These are phyloP conservation scores for Casuarina equisetifolia DNA, from an alignment of 306 rosid species.

Conservation along the genomic window DNA sequence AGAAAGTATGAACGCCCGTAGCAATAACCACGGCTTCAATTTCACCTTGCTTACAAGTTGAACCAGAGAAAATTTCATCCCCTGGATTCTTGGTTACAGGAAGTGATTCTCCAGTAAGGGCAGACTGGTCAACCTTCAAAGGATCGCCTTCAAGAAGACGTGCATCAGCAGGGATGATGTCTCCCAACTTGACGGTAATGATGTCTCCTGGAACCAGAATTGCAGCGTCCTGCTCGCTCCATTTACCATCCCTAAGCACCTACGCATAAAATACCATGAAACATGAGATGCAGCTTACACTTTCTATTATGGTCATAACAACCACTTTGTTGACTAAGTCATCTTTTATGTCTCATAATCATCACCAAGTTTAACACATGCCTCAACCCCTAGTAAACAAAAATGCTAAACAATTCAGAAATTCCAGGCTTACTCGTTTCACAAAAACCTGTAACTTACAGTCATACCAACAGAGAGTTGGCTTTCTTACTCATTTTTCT, in stretches of 20 bases:
- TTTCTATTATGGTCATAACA: background rate
- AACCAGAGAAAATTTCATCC: slow-evolving; percentile 95
- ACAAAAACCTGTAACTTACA: no score
- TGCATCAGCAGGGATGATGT: slow-evolving; percentile 96
- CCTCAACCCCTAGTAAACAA: background rate
- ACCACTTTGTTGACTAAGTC: background rate
- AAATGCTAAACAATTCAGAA: background rate
- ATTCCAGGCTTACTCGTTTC: background rate
- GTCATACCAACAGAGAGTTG: background rate
- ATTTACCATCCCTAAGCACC: slow-evolving; percentile 97
- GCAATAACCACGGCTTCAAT: slow-evolving; percentile 96
- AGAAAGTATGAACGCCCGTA: slow-evolving; percentile 97
- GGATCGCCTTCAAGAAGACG: slow-evolving; percentile 99
- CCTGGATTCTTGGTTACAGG: slow-evolving; percentile 91
- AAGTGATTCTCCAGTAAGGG: slow-evolving; percentile 97
- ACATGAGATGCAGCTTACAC: slow-evolving; percentile 15
- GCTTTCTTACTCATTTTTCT: background rate
- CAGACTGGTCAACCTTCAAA: slow-evolving; percentile 90
- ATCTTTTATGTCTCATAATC: background rate
- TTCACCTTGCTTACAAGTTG: slow-evolving; percentile 98
- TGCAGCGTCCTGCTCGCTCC: slow-evolving; percentile 89
- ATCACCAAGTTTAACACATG: background rate
- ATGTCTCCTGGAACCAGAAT: slow-evolving; percentile 95
- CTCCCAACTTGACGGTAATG: slow-evolving; percentile 91
- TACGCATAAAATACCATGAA: slow-evolving; percentile 27